Evolutionary conservation across 257 asterid genomes (phyloP).

Genomic region (Fraxinus cuspidata): DNA sequence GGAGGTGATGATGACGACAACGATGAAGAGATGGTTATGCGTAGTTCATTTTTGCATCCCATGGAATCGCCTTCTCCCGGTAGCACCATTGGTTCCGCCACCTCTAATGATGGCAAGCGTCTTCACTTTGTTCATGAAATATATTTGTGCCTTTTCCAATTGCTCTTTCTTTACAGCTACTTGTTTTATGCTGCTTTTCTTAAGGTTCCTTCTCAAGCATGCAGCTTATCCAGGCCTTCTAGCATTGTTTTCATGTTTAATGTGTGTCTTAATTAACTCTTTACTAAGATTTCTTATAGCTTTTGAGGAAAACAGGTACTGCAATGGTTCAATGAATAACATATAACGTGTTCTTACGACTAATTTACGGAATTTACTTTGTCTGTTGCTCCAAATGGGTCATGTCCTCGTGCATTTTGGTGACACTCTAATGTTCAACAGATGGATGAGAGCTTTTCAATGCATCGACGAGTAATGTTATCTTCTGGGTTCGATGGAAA

Average conservation of each 20-base stretch:
- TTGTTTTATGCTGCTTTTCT: constrained; percentile 2
- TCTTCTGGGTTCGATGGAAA: neutral
- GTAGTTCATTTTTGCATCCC: constrained; percentile 58
- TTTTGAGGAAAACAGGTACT: neutral
- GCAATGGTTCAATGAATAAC: neutral
- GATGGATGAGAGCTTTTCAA: neutral
- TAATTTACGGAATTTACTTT: neutral
- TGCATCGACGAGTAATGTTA: neutral
- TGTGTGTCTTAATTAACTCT: no score
- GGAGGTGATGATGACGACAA: constrained; percentile 51
- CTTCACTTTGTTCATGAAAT: constrained; percentile 4
- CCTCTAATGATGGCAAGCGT: constrained; percentile 81
- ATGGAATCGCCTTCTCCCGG: constrained; percentile 87
- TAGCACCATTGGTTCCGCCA: constrained; percentile 82
- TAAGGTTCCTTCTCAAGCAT: neutral
- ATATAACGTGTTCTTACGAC: neutral
- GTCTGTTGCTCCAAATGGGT: constrained; percentile 1
- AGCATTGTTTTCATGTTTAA: neutral
- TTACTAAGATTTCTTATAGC: neutral
- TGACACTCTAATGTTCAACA: neutral
- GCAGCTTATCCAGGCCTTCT: neutral
- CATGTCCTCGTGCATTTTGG: neutral
- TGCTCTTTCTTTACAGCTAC: neutral
- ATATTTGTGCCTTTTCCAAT: neutral
- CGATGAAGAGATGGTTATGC: constrained; percentile 54